Conservation (phyloP, 805 yeast genomes). For the Yamadazyma tumulicola region DNA sequence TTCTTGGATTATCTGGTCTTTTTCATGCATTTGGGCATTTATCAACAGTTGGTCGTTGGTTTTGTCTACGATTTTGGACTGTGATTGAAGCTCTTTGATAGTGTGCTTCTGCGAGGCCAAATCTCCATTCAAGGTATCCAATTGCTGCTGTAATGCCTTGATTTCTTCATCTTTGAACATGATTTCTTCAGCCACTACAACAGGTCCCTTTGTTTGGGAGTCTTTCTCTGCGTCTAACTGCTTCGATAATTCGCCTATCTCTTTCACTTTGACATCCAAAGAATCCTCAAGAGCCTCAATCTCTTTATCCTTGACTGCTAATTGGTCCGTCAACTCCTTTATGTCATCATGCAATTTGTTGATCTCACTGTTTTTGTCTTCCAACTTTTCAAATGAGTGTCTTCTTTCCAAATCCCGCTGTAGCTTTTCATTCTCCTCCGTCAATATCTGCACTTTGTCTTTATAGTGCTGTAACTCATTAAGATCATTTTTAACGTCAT, state of each 20-base stretch:
- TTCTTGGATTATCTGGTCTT: conserved; percentile 8
- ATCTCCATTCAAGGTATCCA: conserved; percentile 9
- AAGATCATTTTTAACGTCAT: not conserved
- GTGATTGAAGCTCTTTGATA: conserved; percentile 7
- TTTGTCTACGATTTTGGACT: not conserved
- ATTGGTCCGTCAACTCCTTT: conserved; percentile 16
- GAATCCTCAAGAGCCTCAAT: conserved; percentile 4
- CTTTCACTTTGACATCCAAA: conserved; percentile 7
- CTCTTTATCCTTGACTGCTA: conserved; percentile 8
- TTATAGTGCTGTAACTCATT: not conserved
- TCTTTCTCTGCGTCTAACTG: not conserved
- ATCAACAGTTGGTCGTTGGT: not conserved
- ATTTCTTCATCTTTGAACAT: conserved; percentile 14
- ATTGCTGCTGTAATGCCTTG: conserved; percentile 14
- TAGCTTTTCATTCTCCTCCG: conserved; percentile 9
- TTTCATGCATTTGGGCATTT: not conserved
- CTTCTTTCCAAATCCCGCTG: conserved; percentile 11
- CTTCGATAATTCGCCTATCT: not conserved
- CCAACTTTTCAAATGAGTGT: conserved; percentile 11
- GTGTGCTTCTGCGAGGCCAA: conserved; percentile 10
- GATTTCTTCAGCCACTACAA: conserved; percentile 9
- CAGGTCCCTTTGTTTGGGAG: not conserved
- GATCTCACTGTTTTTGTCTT: conserved; percentile 12
- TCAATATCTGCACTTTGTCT: not conserved
- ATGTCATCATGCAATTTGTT: conserved; percentile 10